phyloP scores from a whole-genome alignment of 805 yeast species.

The Sugiyamaella marilandica region DNA sequence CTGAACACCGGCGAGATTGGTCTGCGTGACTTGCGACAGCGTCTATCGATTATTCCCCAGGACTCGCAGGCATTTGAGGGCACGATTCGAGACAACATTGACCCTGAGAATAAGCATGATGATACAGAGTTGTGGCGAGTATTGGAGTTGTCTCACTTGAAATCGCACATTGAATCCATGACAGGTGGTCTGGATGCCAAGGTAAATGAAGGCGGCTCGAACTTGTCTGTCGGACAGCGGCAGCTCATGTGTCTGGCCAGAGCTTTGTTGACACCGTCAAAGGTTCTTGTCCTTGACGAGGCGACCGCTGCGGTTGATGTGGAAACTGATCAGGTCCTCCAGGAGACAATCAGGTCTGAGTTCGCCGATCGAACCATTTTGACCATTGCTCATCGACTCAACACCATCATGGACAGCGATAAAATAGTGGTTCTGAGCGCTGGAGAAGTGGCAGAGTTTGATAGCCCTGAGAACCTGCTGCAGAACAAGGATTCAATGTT shows the following conservation, averaged over 20 bases:
- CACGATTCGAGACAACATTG: constrained; percentile 76
- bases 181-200: constrained; percentile 50
- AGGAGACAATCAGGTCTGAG: constrained; percentile 69
- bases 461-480: constrained; percentile 60
- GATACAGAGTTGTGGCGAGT: constrained; percentile 86
- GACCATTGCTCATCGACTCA: constrained; percentile 86
- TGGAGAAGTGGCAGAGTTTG: constrained; percentile 76
- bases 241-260: constrained; percentile 82
- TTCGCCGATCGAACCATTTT: constrained; percentile 73
- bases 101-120: constrained; percentile 62
- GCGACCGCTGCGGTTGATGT: constrained; percentile 90
- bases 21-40: constrained; percentile 64
- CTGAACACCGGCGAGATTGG: constrained; percentile 65
- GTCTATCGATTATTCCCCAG: constrained; percentile 83
- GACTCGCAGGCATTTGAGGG: constrained; percentile 93
- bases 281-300: constrained; percentile 77
- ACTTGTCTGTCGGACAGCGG: constrained; percentile 82
- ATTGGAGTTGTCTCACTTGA: constrained; percentile 71
- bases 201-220: constrained; percentile 75
- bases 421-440: constrained; percentile 66
- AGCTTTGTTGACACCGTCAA: constrained; percentile 70
- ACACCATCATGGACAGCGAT: constrained; percentile 83
- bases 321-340: constrained; percentile 75
- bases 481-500: constrained; percentile 61
- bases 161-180: constrained; percentile 55